phyloP scores from a whole-genome alignment of 2,329 filamentous ascomycete genomes.

The Cercospora canescens region DNA sequence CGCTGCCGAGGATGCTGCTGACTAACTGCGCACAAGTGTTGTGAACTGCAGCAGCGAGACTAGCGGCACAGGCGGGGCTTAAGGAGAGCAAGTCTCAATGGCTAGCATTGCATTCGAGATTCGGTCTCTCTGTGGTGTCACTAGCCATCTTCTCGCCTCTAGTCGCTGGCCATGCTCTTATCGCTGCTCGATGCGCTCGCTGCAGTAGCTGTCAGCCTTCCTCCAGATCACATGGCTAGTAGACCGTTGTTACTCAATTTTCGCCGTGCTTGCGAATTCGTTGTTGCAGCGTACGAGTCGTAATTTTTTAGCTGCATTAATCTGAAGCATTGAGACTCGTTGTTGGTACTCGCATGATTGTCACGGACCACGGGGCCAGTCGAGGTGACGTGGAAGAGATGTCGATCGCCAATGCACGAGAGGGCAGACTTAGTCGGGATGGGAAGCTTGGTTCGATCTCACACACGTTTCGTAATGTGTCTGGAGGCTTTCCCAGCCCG shows the following conservation, averaged over 20 bases:
- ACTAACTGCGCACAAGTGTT: neutral
- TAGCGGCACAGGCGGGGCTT: neutral
- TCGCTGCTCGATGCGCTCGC: neutral
- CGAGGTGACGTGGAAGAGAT: neutral
- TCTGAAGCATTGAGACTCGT: neutral
- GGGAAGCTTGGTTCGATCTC: neutral
- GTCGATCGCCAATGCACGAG: neutral
- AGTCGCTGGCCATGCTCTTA: neutral
- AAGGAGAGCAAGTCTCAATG: neutral
- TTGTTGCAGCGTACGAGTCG: neutral
- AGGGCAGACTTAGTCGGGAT: neutral
- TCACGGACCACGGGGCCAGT: neutral
- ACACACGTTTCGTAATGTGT: too few relatives aligned
- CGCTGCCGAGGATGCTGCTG: neutral
- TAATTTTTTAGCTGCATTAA: neutral
- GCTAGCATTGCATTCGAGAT: neutral
- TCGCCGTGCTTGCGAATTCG: neutral
- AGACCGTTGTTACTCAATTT: neutral
- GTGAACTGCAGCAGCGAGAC: neutral
- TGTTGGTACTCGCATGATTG: neutral
- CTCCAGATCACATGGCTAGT: neutral
- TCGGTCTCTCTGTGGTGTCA: neutral
- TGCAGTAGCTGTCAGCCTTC: neutral
- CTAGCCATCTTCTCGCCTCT: neutral
- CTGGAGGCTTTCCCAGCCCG: neutral